These are phyloP conservation scores for Pichia sporocuriosa DNA, from an alignment of 805 yeast genomes.

Conservation along the genomic window DNA sequence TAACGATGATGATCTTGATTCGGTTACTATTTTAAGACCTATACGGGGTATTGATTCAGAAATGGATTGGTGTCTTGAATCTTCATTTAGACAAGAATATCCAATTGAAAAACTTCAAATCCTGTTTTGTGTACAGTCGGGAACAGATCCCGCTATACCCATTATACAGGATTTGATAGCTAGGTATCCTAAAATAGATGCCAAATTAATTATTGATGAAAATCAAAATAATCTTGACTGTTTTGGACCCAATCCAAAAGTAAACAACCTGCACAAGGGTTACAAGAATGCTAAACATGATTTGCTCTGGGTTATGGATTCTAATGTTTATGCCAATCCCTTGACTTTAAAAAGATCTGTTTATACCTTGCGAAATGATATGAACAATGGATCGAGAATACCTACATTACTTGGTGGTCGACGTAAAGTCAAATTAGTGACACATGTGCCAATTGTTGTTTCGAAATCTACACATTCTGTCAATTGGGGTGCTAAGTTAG, in stretches of 20 bases:
- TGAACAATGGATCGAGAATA: constrained; percentile 41
- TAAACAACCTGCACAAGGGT: constrained; percentile 81
- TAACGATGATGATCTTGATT: constrained; percentile 38
- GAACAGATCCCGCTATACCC: constrained; percentile 57
- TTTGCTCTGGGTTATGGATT: constrained; percentile 77
- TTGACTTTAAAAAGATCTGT: constrained; percentile 63
- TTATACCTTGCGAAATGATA: constrained; percentile 38
- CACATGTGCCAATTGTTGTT: constrained; percentile 72
- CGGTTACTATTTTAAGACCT: constrained; percentile 77
- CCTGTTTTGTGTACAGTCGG: constrained; percentile 66
- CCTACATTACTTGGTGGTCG: constrained; percentile 12
- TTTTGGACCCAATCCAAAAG: constrained; percentile 85
- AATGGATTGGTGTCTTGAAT: constrained; percentile 56
- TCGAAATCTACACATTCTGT: constrained; percentile 16
- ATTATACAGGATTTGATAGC: constrained; percentile 43
- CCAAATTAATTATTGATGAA: constrained; percentile 48
- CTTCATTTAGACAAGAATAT: constrained; percentile 63
- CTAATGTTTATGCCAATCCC: constrained; percentile 73
- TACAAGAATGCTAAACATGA: constrained; percentile 62
- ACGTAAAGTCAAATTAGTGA: constrained; percentile 59
- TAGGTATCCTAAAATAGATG: constrained; percentile 50
- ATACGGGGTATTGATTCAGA: constrained; percentile 80
- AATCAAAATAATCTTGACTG: constrained; percentile 33
- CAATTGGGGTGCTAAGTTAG: constrained; percentile 60
- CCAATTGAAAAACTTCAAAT: constrained; percentile 57